These are phyloP conservation scores for Linum lewisii DNA, from an alignment of 345 rosid genomes.

Conservation along the genomic window DNA sequence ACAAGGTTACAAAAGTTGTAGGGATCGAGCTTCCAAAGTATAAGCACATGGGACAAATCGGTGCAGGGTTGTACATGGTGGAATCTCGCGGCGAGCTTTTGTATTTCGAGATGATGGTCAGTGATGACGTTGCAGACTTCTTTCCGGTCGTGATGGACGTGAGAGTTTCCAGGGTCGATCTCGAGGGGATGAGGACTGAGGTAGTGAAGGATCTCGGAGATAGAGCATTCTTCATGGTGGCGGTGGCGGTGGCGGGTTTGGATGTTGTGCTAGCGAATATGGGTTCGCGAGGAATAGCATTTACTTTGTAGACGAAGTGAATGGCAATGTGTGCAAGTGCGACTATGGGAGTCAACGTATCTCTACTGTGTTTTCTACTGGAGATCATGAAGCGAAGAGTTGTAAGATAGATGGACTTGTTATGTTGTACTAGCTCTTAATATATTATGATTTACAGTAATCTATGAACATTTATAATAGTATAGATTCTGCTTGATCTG, in stretches of 20 bases:
- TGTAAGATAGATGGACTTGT: too few relatives aligned
- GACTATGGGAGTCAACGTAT: background rate
- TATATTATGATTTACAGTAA: too few relatives aligned
- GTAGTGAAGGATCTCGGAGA: background rate
- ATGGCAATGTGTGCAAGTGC: background rate
- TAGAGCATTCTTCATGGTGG: background rate
- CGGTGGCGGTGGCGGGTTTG: background rate
- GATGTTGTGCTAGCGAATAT: background rate
- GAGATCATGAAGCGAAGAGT: too few relatives aligned
- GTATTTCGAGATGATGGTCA: background rate
- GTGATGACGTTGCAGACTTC: too few relatives aligned
- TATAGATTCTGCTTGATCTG: too few relatives aligned
- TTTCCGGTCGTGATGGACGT: background rate
- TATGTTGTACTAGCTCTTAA: too few relatives aligned
- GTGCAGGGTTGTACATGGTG: background rate
- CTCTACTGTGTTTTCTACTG: background rate
- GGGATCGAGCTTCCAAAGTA: background rate
- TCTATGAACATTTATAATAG: too few relatives aligned
- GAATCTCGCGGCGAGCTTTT: background rate
- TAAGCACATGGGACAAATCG: too few relatives aligned
- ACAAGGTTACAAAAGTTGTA: too few relatives aligned
- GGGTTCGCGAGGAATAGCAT: background rate
- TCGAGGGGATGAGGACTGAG: background rate
- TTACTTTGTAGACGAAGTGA: background rate
- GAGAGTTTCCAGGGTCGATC: background rate